Conservation (phyloP, 164 flowering plant species). For the Aristolochia fimbriata region DNA sequence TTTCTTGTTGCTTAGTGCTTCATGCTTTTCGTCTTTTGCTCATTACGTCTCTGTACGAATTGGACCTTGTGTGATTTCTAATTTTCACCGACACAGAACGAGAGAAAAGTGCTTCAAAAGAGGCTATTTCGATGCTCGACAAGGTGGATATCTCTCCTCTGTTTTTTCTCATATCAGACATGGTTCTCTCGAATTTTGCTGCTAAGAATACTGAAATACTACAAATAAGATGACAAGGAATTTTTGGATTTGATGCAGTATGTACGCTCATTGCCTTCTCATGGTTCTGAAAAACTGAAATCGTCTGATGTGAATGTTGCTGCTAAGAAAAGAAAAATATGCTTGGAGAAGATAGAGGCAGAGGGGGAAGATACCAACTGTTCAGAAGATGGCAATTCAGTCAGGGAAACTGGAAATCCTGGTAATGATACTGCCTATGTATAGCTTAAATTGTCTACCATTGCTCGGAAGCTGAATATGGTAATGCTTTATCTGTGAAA, state of each 20-base stretch:
- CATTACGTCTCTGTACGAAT: too few species aligned
- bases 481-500: background rate
- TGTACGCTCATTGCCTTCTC: slow-evolving; percentile 15
- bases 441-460: background rate
- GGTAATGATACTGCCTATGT: slow-evolving; percentile 11
- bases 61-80: too few species aligned
- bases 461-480: background rate
- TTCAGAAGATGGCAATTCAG: slow-evolving; percentile 8
- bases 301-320: slow-evolving; percentile 15
- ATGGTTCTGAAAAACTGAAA: slow-evolving; percentile 17
- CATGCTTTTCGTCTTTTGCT: background rate
- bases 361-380: slow-evolving; percentile 9
- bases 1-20: too few species aligned
- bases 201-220: too few species aligned
- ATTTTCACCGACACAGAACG: slow-evolving; percentile 41
- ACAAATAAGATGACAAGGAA: too few species aligned
- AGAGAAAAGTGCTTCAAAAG: slow-evolving; percentile 96
- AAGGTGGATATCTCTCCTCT: slow-evolving; percentile 28
- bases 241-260: slow-evolving; percentile 27
- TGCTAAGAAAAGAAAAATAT: slow-evolving; percentile 43
- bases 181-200: background rate
- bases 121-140: slow-evolving; percentile 64
- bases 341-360: slow-evolving; percentile 16
- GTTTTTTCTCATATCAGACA: background rate
- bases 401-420: slow-evolving; percentile 1